Conservation (phyloP, 805 yeast species). For the Tanozyma kutaoensis region DNA sequence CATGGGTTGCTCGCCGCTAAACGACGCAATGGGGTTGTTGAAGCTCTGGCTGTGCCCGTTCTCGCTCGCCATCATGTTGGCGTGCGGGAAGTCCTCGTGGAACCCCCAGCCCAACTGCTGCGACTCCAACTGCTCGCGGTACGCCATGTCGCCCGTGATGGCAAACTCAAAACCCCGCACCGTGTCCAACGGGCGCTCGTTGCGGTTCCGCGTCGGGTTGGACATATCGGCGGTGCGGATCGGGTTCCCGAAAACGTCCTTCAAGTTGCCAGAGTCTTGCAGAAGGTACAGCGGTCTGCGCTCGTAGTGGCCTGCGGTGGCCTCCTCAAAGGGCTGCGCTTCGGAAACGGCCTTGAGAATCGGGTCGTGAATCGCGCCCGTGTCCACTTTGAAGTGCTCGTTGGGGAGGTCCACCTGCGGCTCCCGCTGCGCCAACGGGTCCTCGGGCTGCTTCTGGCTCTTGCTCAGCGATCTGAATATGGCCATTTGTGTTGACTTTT, state of each 20-base stretch:
- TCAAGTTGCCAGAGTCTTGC: conserved; percentile 41
- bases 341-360: conserved; percentile 86
- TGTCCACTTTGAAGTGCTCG: conserved; percentile 2
- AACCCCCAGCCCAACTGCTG: conserved; percentile 75
- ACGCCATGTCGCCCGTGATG: conserved; percentile 75
- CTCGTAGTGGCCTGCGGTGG: conserved; percentile 19
- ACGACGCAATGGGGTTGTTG: conserved; percentile 21
- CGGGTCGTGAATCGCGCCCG: conserved; percentile 51
- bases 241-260: conserved; percentile 79
- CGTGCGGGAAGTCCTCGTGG: conserved; percentile 63
- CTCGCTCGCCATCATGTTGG: conserved; percentile 13
- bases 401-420: no score
- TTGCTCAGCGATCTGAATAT: conserved; percentile 17
- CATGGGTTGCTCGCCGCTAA: conserved; percentile 26
- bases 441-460: conserved; percentile 3
- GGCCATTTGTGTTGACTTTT: conserved; percentile 12
- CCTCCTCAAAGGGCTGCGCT: conserved; percentile 84
- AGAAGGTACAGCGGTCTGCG: conserved; percentile 29
- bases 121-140: conserved; percentile 73
- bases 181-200: conserved; percentile 95
- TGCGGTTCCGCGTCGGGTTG: conserved; percentile 86
- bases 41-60: conserved; percentile 2
- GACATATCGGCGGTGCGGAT: conserved; percentile 75
- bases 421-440: no score
- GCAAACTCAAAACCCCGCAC: conserved; percentile 89